These are phyloP conservation scores for Mesembryanthemum crystallinum DNA, from an alignment of 148 eudicot genomes.

Conservation along the genomic window DNA sequence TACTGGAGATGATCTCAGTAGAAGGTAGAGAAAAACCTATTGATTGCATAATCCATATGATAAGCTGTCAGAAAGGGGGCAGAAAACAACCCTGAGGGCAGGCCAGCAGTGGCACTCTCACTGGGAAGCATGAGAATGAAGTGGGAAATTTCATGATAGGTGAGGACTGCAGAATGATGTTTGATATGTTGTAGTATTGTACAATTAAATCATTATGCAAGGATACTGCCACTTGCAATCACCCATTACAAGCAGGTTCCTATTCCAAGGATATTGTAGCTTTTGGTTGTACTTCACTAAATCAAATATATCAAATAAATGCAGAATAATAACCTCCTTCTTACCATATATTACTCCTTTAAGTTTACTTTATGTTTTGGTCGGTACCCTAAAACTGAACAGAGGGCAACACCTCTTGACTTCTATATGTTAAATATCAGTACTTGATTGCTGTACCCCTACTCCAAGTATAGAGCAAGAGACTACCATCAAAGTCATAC, in stretches of 20 bases:
- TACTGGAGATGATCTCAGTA: too few relatives aligned
- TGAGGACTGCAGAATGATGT: neutral
- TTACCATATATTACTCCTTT: neutral
- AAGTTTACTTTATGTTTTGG: neutral
- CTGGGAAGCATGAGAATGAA: neutral
- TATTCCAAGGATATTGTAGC: neutral
- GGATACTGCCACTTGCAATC: neutral
- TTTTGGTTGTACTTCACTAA: neutral
- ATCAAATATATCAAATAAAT: neutral
- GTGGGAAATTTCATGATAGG: neutral
- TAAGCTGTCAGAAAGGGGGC: neutral
- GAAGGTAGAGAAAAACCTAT: too few relatives aligned
- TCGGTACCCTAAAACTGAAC: neutral
- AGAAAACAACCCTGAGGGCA: neutral
- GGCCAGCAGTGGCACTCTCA: neutral
- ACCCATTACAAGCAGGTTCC: neutral
- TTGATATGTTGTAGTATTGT: neutral
- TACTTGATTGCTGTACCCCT: neutral
- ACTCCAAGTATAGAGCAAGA: constrained; percentile 1
- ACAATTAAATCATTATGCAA: neutral
- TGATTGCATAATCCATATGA: too few relatives aligned
- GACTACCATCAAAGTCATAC: constrained; percentile 26
- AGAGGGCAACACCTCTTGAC: neutral
- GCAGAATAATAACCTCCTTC: neutral
- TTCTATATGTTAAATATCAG: neutral